A percentile compares a stretch with the other conserved stretches of the same genome.
These are phyloP conservation scores for Candida odintsovae DNA, from an alignment of 805 yeast genomes.

Conservation along the genomic window DNA sequence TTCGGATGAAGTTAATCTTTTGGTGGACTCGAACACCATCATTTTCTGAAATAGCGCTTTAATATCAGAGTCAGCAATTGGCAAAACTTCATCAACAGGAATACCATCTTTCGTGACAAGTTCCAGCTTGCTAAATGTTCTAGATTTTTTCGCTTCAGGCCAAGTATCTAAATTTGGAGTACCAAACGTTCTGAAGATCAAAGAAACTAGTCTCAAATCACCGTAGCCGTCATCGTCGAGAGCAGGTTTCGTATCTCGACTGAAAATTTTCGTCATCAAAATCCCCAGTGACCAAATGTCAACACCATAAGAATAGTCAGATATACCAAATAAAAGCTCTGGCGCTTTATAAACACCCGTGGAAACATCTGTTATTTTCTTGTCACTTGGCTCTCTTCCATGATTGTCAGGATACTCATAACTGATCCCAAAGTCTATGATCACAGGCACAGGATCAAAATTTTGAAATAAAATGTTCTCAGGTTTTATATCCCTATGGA, in stretches of 20 bases:
- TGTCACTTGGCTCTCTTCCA: constrained; percentile 44
- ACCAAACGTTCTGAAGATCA: constrained; percentile 55
- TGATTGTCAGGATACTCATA: constrained; percentile 44
- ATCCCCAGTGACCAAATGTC: constrained; percentile 76
- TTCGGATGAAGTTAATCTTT: constrained; percentile 27
- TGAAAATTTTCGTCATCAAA: constrained; percentile 46
- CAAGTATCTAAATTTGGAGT: constrained; percentile 45
- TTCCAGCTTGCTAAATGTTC: constrained; percentile 29
- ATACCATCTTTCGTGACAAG: constrained; percentile 21
- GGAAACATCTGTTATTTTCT: constrained; percentile 48
- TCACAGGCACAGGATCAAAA: constrained; percentile 25
- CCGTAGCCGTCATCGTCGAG: constrained; percentile 35
- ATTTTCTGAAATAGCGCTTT: constrained; percentile 33
- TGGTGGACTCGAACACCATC: constrained; percentile 35
- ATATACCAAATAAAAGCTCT: constrained; percentile 59
- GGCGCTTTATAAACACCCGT: constrained; percentile 71
- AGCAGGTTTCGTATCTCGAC: constrained; percentile 32
- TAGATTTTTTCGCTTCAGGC: constrained; percentile 37
- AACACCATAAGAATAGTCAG: constrained; percentile 45
- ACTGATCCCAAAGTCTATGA: constrained; percentile 39
- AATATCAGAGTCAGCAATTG: constrained; percentile 24
- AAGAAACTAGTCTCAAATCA: constrained; percentile 54
- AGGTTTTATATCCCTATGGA: constrained; percentile 91
- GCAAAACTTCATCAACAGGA: constrained; percentile 27
- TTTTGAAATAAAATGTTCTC: constrained; percentile 59